A percentile compares a stretch with the other conserved stretches of the same genome.
These are phyloP conservation scores for Lactarius quietus DNA, from an alignment of 768 basidiomycete genomes.

Conservation along the genomic window DNA sequence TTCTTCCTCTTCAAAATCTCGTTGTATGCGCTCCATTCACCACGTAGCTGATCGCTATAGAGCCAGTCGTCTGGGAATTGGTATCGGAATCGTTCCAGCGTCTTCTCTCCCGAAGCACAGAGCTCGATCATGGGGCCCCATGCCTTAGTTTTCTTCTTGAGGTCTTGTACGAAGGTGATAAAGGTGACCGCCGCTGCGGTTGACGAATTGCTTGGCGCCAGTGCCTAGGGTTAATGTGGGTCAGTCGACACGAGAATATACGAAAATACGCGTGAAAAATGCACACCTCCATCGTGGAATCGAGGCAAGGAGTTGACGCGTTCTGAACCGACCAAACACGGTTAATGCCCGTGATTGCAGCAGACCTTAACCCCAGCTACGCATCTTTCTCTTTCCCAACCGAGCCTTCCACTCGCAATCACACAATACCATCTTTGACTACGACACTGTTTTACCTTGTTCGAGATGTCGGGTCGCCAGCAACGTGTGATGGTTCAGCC, in stretches of 20 bases:
- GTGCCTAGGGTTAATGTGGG: constrained; percentile 27
- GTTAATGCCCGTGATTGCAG: not conserved
- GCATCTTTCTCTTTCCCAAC: not conserved
- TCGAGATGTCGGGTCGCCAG: constrained; percentile 85
- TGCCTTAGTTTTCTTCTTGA: constrained; percentile 94
- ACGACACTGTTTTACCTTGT: constrained; percentile 4
- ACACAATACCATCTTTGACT: not conserved
- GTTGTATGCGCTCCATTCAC: constrained; percentile 98
- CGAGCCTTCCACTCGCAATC: not conserved
- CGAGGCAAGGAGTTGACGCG: constrained; percentile 22
- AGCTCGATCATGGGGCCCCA: constrained; percentile 97
- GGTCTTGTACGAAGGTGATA: constrained; percentile 98
- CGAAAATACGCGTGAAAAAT: constrained; percentile 3
- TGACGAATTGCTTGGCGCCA: constrained; percentile 80
- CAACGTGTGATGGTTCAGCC: constrained; percentile 99
- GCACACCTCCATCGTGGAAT: constrained; percentile 36
- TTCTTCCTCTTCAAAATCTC: constrained; percentile 98
- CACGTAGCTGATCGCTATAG: constrained; percentile 94
- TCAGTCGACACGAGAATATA: constrained; percentile 9
- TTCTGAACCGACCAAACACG: constrained; percentile 16
- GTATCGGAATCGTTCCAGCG: constrained; percentile 93
- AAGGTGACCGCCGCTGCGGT: constrained; percentile 98
- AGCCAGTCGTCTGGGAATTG: constrained; percentile 98
- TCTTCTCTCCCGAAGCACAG: constrained; percentile 94
- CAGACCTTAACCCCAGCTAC: constrained; percentile 19